phyloP scores from a whole-genome alignment of 305 asterid genomes.

The Fraxinus floribunda region DNA sequence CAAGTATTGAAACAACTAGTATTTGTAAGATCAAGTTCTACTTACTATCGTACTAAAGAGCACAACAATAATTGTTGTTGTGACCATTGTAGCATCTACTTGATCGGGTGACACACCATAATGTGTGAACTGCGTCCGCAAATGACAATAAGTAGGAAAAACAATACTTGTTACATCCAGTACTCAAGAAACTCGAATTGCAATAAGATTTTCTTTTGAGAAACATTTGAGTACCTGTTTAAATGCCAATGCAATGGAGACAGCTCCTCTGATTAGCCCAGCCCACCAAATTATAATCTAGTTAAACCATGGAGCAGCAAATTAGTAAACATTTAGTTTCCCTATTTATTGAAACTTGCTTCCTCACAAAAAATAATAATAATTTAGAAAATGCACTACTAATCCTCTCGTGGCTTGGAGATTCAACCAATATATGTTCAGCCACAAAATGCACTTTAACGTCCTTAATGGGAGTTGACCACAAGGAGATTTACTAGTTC shows the following conservation, averaged over 20 bases:
- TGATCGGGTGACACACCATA: constrained; percentile 72
- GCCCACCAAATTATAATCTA: constrained; percentile 95
- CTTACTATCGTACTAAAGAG: constrained; percentile 87
- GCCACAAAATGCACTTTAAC: neutral
- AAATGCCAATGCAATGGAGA: constrained; percentile 93
- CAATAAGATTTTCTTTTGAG: neutral
- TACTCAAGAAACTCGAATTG: neutral
- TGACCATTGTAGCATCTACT: constrained; percentile 66
- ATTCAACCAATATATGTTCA: neutral
- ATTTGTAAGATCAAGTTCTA: neutral
- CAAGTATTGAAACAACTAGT: neutral
- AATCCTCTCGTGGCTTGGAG: neutral
- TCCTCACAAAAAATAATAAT: neutral
- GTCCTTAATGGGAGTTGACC: neutral
- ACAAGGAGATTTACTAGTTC: neutral
- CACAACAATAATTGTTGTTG: constrained; percentile 64
- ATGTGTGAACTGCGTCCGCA: constrained; percentile 63
- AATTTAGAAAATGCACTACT: neutral
- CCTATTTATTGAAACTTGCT: neutral
- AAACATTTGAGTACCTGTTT: constrained; percentile 57
- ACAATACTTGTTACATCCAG: neutral
- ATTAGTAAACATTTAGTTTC: neutral
- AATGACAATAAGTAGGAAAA: neutral
- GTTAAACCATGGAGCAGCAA: constrained; percentile 4
- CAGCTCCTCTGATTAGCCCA: constrained; percentile 98